Evolutionary conservation across 768 basidiomycete species (phyloP), one percentile per base, ranked within the genome.

Genomic region (Calocera viscosa): DNA sequence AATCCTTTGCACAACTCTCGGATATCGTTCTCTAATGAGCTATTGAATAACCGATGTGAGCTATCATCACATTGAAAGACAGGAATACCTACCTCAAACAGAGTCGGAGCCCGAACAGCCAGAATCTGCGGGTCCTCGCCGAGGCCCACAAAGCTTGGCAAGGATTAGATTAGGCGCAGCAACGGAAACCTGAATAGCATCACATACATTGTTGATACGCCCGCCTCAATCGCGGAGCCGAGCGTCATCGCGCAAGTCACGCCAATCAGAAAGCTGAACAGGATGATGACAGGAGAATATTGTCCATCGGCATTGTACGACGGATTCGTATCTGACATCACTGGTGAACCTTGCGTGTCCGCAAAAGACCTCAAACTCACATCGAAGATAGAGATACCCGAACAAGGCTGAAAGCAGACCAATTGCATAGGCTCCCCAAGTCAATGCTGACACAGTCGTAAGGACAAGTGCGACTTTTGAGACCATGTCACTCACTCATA

Each of bases 201-300:
- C 24, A 73, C 82, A 69, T 74, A 90, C 85, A 92, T 91, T 1
- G 90, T 92, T 1, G 90, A 91, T 0, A 93, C 90, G 64, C 90
- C 91, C 16, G 89, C 90, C 73, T 92, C 90, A 70, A 91, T 85
- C 2, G 87, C 84, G 14, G 86, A 86, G 1, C 84, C 83, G 68
- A 89, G 77, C 5, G 88, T 89, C 68, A 88, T 75, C 17, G 84
- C 87, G 77, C 86, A 87, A 70, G 82, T 81, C 60, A 87, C 72
- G 1, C 90, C 90, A 67, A 92, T 91, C 64, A 91, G 74, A 78
- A 91, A 93, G 0, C 90, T 82, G 76, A 90, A 92, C 24, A 91
- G 74, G 19, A 93, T 73, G 40, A 93, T 80, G 8, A 87, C 86
- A 3, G 88, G 86, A 1, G 89, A 89, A 73, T 91, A 91, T 69